These are phyloP conservation scores for Xylaria palmicola DNA, from an alignment of 495 filamentous ascomycete genomes.

Conservation along the genomic window DNA sequence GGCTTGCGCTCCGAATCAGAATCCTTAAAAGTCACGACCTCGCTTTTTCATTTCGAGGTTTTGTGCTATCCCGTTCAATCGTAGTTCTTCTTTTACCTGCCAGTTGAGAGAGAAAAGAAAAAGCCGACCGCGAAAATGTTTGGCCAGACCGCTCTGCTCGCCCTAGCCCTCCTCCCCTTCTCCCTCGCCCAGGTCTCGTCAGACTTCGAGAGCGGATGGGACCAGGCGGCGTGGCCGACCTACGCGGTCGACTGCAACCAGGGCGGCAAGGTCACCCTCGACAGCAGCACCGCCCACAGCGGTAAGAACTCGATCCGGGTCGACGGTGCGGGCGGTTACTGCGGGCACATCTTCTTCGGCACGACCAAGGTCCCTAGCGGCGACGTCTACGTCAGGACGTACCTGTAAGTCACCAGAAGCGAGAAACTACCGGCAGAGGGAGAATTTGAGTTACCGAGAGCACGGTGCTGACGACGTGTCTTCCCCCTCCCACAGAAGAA, in stretches of 20 bases:
- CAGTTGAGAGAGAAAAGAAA: not conserved
- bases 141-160: slow-evolving; percentile 41
- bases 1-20: slow-evolving; percentile 12
- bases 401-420: slow-evolving; percentile 43
- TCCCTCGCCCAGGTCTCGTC: slow-evolving; percentile 52
- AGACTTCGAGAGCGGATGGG: slow-evolving; percentile 55
- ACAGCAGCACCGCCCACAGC: slow-evolving; percentile 48
- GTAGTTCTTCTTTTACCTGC: not conserved
- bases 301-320: slow-evolving; percentile 58
- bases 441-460: slow-evolving; percentile 9
- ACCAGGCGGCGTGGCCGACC: slow-evolving; percentile 52
- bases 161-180: slow-evolving; percentile 45
- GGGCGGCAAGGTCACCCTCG: slow-evolving; percentile 54
- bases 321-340: slow-evolving; percentile 53
- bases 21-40: not conserved
- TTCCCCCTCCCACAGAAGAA: slow-evolving; percentile 39
- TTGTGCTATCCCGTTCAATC: not conserved
- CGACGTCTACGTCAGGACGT: slow-evolving; percentile 55
- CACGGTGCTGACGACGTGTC: slow-evolving; percentile 25
- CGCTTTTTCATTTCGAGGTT: not conserved
- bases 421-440: not conserved
- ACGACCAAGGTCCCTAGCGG: slow-evolving; percentile 54
- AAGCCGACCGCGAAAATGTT: slow-evolving; percentile 35
- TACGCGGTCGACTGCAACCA: slow-evolving; percentile 58
- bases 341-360: slow-evolving; percentile 60